Conservation (phyloP, 305 asterid species). For the Solanum aculeatissimum region DNA sequence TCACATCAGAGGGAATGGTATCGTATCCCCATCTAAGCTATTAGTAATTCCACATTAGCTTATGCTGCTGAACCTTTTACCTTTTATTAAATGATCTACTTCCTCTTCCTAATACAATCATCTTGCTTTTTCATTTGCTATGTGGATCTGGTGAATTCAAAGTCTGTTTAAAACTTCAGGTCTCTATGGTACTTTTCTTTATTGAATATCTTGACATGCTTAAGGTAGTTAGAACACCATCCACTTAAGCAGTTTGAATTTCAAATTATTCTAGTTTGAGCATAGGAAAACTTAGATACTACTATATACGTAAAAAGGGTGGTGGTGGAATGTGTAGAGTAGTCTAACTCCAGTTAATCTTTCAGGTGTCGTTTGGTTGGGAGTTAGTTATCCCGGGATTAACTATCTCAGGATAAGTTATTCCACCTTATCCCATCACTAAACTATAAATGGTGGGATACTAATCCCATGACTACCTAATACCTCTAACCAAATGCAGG, state of each 20-base stretch:
- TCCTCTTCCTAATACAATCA: not conserved
- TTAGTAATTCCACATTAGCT: not conserved
- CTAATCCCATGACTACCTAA: no score
- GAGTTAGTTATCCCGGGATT: no score
- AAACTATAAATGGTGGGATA: no score
- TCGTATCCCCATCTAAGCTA: not conserved
- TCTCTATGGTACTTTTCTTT: not conserved
- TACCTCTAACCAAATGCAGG: no score
- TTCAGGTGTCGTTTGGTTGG: not conserved
- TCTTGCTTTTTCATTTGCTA: not conserved
- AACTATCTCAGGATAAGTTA: no score
- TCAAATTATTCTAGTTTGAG: not conserved
- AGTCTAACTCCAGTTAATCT: not conserved
- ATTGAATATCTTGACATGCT: not conserved
- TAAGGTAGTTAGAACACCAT: not conserved
- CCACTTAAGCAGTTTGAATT: not conserved
- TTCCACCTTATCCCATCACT: no score
- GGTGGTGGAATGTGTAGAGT: not conserved
- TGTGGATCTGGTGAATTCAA: not conserved
- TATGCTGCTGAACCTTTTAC: not conserved
- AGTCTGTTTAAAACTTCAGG: not conserved
- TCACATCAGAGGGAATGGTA: conserved; percentile 97
- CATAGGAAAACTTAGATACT: not conserved
- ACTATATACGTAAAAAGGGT: not conserved
- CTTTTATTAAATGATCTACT: not conserved